Percentiles rank a stretch among this genome's conserved stretches.
Evolutionary conservation across 768 basidiomycete species (phyloP).

Genomic region (Podaxis sp.): DNA sequence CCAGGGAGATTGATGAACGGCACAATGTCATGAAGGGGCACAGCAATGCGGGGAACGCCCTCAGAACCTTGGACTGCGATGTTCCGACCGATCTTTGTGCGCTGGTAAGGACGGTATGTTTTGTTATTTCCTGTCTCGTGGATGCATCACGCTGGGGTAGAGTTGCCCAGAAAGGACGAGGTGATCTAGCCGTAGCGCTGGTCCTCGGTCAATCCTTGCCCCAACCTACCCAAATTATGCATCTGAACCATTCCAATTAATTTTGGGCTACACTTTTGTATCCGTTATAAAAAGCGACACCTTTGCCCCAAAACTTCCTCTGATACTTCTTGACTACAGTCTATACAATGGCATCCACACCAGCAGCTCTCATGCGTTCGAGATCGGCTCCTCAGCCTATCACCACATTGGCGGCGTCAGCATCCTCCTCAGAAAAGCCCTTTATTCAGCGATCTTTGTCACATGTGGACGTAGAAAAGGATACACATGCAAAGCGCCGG

Average conservation of each 20-base stretch:
- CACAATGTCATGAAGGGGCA: background rate
- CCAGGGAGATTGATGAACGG: background rate
- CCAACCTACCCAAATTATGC: slow-evolving; percentile 13
- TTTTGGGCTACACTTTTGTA: background rate
- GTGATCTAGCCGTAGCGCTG: slow-evolving; percentile 1
- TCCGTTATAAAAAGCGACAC: slow-evolving; percentile 1
- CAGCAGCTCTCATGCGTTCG: slow-evolving; percentile 25
- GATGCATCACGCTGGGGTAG: slow-evolving; percentile 7
- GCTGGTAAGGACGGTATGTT: background rate
- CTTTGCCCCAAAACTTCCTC: background rate
- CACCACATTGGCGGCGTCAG: slow-evolving; percentile 11
- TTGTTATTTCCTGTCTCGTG: background rate
- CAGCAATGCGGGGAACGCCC: background rate
- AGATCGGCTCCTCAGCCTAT: slow-evolving; percentile 29
- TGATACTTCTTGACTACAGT: background rate
- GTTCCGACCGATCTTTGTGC: background rate
- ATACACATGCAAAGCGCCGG: slow-evolving; percentile 14
- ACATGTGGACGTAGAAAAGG: slow-evolving; percentile 19
- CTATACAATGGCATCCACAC: background rate
- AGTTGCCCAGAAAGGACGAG: slow-evolving; percentile 6
- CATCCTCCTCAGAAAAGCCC: background rate
- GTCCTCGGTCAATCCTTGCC: slow-evolving; percentile 1
- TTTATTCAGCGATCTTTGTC: slow-evolving; percentile 22
- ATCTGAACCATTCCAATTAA: background rate
- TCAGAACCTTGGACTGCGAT: background rate